Percentiles rank a stretch among this genome's conserved stretches.
These are phyloP conservation scores for Fonsecaea monophora DNA, from an alignment of 2,329 filamentous ascomycete species.

Conservation along the genomic window DNA sequence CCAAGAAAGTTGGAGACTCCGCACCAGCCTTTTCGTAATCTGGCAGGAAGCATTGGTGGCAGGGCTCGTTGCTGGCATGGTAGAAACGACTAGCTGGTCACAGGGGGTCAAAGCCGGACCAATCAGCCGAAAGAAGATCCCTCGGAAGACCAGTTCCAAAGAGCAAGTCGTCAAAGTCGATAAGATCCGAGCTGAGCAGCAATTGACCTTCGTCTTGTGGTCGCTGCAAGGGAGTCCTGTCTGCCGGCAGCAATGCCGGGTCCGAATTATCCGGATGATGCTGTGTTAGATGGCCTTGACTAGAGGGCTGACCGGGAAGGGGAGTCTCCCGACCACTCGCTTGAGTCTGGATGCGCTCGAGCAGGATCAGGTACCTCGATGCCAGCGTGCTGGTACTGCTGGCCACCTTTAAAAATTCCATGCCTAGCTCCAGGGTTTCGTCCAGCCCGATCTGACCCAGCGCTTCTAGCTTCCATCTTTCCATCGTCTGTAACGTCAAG, in stretches of 20 bases:
- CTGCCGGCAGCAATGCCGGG: neutral
- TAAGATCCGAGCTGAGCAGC: conserved; percentile 3
- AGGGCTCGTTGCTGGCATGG: neutral
- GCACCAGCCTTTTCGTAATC: neutral
- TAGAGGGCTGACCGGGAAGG: neutral
- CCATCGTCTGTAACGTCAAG: conserved; percentile 5
- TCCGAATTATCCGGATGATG: neutral
- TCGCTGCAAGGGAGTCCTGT: neutral
- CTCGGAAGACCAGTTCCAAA: conserved; percentile 16
- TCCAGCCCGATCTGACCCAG: neutral
- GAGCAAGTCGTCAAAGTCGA: conserved; percentile 16
- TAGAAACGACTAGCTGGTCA: neutral
- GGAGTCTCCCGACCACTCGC: conserved; percentile 15
- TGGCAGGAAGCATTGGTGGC: neutral
- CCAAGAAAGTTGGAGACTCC: conserved; percentile 10
- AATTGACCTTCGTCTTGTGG: neutral
- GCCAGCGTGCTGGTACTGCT: conserved; percentile 5
- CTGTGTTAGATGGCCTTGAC: neutral
- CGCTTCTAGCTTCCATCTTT: neutral
- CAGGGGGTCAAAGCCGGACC: conserved; percentile 8
- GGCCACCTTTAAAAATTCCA: conserved; percentile 2
- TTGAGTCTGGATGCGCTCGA: conserved; percentile 16
- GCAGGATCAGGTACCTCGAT: conserved; percentile 13
- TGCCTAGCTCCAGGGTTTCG: conserved; percentile 4
- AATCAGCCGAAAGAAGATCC: conserved; percentile 15